phyloP scores from a whole-genome alignment of 208 protist genomes.

The Acanthamoeba sp. region DNA sequence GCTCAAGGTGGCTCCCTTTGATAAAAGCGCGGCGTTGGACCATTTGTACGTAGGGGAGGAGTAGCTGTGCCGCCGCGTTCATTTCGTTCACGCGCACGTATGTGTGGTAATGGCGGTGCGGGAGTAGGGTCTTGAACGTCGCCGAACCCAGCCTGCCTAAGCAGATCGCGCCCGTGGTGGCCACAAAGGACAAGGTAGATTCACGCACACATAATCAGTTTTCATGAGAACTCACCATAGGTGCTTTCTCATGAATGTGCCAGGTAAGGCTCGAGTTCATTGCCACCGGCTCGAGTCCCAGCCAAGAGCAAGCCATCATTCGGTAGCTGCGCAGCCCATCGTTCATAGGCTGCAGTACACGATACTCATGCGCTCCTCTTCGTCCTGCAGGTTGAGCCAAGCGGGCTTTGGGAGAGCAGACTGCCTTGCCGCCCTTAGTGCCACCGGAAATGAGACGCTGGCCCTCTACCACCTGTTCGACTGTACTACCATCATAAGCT shows the following conservation, averaged over 20 bases:
- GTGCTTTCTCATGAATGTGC: neutral
- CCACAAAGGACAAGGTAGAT: neutral
- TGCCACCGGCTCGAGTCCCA: neutral
- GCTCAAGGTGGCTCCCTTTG: neutral
- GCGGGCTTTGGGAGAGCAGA: neutral
- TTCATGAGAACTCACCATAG: too few relatives aligned
- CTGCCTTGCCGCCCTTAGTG: neutral
- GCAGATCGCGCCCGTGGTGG: neutral
- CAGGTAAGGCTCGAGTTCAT: constrained; percentile 1
- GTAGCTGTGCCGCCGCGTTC: neutral
- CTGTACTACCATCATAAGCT: neutral
- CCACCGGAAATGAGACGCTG: neutral
- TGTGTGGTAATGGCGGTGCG: too few relatives aligned
- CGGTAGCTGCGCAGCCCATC: neutral
- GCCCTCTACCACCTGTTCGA: neutral
- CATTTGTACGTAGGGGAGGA: neutral
- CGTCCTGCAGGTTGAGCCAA: neutral
- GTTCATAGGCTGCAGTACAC: too few relatives aligned
- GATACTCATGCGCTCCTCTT: too few relatives aligned
- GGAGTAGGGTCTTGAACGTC: neutral
- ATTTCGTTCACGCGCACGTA: neutral
- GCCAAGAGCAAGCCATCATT: neutral
- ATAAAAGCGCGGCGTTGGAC: constrained; percentile 21
- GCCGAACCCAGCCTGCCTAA: neutral
- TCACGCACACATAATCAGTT: too few relatives aligned